Base-by-base conservation (phyloP, 139 green algal genomes). In the Volvox reticuliferus region DNA sequence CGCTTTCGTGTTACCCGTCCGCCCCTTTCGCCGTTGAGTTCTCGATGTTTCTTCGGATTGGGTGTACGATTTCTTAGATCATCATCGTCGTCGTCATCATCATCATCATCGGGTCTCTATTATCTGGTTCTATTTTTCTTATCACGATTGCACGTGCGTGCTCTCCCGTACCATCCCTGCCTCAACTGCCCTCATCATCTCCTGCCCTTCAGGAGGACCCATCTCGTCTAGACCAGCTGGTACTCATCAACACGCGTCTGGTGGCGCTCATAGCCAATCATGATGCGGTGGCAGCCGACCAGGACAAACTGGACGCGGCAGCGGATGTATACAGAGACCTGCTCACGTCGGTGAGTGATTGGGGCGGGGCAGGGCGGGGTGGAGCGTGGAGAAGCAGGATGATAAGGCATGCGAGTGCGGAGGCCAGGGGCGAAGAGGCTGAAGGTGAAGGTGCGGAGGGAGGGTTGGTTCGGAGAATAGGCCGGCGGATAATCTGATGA, bases 231-330 rank as follows among this genome's bases (percentile, higher is more conserved):
- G 93, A 95, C 32, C 62, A 79, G 88, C 89, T 96, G 50, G 91
- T 96, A 63, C 55, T 92, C 6, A 87, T 96, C 82, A 96, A 96
- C 92, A 95, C 94, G 9, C 89, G 92, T 12, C 94, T 96, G 73
- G 83, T 96, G 83, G 92, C 93, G 26, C 93, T 96, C 21, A 75
- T 91, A 32, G 69, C 94, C 37, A 94, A 93, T 75, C 80, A 94
- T 67, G 94, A 96, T 91, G 93, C 91, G 35, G 92, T 96, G 62
- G 94, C 89, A 30, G 92, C 88, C 16, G 88, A 96, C 80, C 63
- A 69, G 68, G 90, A 93, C 0, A 93, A 93, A 87, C 91, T 96
- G 87, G 93, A 91, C 33, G 80, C 79, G 65, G 94, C 94, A 22
- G 93, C 94, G 36, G 93, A 94, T 82, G 79, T 94, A n/a, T 94